These are phyloP conservation scores for Pseudophaeomoniella oleicola DNA, from an alignment of 2,329 filamentous ascomycete genomes.

Conservation along the genomic window DNA sequence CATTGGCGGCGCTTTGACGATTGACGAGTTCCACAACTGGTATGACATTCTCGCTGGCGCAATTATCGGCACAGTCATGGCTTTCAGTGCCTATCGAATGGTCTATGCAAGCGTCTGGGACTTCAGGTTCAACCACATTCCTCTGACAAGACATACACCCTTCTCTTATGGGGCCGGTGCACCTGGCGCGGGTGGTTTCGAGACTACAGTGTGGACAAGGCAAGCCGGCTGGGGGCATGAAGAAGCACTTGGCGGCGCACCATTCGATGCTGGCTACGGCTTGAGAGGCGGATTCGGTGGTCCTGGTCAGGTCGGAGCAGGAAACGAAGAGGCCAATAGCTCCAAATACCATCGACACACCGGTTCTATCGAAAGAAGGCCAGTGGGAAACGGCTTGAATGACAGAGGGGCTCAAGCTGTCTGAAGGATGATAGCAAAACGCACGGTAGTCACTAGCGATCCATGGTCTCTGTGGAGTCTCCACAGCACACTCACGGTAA, in stretches of 20 bases:
- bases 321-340: background rate
- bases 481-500: too few relatives aligned
- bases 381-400: too few relatives aligned
- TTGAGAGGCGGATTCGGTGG: slow-evolving; percentile 5
- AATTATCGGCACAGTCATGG: slow-evolving; percentile 49
- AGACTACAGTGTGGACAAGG: slow-evolving; percentile 42
- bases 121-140: slow-evolving; percentile 52
- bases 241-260: slow-evolving; percentile 24
- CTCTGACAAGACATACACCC: slow-evolving; percentile 42
- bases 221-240: slow-evolving; percentile 45
- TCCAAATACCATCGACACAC: background rate
- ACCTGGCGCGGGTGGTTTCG: slow-evolving; percentile 28
- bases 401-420: too few relatives aligned
- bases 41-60: slow-evolving; percentile 57
- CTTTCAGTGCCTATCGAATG: slow-evolving; percentile 52
- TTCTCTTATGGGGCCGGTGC: slow-evolving; percentile 34
- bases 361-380: background rate
- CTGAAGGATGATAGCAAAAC: too few relatives aligned
- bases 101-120: slow-evolving; percentile 55
- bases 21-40: slow-evolving; percentile 63
- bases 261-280: slow-evolving; percentile 22
- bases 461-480: too few relatives aligned
- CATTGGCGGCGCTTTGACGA: slow-evolving; percentile 55
- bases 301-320: background rate
- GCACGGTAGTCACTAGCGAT: too few relatives aligned